These are phyloP conservation scores for Kazachstania viticola DNA, from an alignment of 805 yeast species.

Conservation along the genomic window DNA sequence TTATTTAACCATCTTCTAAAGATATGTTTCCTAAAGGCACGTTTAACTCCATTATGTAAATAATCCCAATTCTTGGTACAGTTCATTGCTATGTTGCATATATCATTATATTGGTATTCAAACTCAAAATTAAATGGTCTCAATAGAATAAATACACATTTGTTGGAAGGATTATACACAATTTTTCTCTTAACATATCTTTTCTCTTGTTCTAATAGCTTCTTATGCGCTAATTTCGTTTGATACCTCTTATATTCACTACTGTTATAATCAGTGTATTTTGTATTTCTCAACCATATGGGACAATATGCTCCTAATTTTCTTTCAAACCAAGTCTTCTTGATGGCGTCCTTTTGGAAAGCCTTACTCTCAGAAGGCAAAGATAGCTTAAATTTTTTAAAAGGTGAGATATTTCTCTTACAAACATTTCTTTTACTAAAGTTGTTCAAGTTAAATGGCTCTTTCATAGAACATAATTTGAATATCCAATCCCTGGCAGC, in stretches of 20 bases:
- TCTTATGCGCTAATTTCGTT: background rate
- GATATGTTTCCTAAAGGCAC: slow-evolving; percentile 3
- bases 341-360: background rate
- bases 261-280: slow-evolving; percentile 2
- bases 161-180: slow-evolving; percentile 4
- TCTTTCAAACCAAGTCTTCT: slow-evolving; percentile 1
- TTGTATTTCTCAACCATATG: slow-evolving; percentile 2
- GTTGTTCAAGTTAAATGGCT: no score
- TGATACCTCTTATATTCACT: slow-evolving; percentile 1
- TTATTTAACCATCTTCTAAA: slow-evolving; percentile 5
- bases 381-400: no score
- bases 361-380: no score
- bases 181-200: background rate
- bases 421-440: no score
- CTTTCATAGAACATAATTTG: no score
- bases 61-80: background rate
- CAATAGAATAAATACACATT: background rate
- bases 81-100: slow-evolving; percentile 2
- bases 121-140: slow-evolving; percentile 4
- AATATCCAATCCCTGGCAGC: no score
- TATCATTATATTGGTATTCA: slow-evolving; percentile 1
- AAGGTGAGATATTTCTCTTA: no score
- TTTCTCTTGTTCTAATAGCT: slow-evolving; percentile 3
- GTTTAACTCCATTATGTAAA: slow-evolving; percentile 2
- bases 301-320: slow-evolving; percentile 5